phyloP scores from a whole-genome alignment of 345 rosid species.

The Balakata baccata region DNA sequence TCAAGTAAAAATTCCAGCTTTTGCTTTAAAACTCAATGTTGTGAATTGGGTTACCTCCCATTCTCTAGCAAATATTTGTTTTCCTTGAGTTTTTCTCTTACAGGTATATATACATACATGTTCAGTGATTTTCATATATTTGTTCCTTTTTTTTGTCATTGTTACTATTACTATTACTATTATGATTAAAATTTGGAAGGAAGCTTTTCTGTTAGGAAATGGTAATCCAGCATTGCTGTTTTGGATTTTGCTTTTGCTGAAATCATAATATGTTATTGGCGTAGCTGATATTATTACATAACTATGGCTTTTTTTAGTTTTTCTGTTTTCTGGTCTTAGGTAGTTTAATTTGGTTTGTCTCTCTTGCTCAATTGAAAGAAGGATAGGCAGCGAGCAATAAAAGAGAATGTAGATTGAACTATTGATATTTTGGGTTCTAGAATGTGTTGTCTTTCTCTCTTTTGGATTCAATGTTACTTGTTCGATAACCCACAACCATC shows the following conservation, averaged over 20 bases:
- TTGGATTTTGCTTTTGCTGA: too few species aligned
- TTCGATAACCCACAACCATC: neutral
- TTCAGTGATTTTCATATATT: neutral
- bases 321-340: neutral
- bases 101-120: neutral
- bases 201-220: neutral
- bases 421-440: neutral
- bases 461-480: neutral
- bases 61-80: slow-evolving; percentile 10
- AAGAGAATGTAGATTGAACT: too few species aligned
- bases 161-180: neutral
- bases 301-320: neutral
- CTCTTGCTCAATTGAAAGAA: neutral
- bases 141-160: neutral
- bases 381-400: neutral
- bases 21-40: slow-evolving; percentile 20
- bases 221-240: neutral
- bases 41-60: slow-evolving; percentile 30
- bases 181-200: neutral
- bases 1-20: neutral
- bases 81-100: neutral
- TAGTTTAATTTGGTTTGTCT: neutral
- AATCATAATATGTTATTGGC: neutral
- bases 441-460: neutral
- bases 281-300: neutral